Evolutionary conservation across 1,284 basidiomycete genomes (phyloP), one percentile per base, ranked within the genome.

Genomic region (Moesziomyces globuligerus): DNA sequence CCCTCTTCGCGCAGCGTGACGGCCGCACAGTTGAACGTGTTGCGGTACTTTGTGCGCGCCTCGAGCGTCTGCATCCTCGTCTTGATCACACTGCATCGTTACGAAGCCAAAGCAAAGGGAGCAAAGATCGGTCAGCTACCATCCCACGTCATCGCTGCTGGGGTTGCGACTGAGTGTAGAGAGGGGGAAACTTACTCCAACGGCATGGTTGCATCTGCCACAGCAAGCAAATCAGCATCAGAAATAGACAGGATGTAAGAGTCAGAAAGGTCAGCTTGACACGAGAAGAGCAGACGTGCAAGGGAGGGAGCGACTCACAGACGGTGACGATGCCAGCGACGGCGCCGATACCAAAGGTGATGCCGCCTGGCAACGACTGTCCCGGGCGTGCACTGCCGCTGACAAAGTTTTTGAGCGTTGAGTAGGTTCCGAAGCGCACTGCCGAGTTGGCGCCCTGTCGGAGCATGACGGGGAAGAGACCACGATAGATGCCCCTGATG

Each of bases 371-470:
- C 11, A 98, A 85, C 5, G 88, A 87, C 80, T 94, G 91, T 1
- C 94, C 94, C 0, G 93, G 89, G 21, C 91, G 86, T 4, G 89
- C 87, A 24, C 89, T 90, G 25, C 92, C 91, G 79, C 94, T 92
- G 0, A 94, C 92, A 69, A 94, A 74, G 38, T 83, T 82, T 84
- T 96, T 96, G 68, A 98, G 85, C 0, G 92, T 94, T 7, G 91
- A 89, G 84, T 97, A 97, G 0, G 92, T 94, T 44, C 94, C 94
- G 85, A 98, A 98, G n/a, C 95, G 88, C 29, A 98, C 89, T 13
- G 94, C 93, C 9, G 93, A 96, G 83, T 98, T 98, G 34, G 94
- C 94, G 20, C 94, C 94, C 88, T 98, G 95, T 37, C 94, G 89
- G 87, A 97, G 91, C 89, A 96, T 93, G 48, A 98, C 94, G 4